Evolutionary conservation across 2,329 filamentous ascomycete species (phyloP).

Genomic region (Aspergillus sojae): DNA sequence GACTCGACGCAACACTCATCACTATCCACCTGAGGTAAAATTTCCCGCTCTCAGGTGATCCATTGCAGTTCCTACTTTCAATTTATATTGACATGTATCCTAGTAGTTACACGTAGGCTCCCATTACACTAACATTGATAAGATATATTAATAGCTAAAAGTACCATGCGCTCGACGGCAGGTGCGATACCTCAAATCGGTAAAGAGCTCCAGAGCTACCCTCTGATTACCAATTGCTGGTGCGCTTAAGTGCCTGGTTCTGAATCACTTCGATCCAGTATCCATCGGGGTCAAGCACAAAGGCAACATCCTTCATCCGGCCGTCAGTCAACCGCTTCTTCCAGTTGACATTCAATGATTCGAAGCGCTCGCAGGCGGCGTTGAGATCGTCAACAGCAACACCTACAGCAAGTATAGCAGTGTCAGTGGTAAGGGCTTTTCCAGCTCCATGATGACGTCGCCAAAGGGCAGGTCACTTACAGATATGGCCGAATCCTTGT

Average conservation of each 20-base stretch:
- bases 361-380: slow-evolving; percentile 82
- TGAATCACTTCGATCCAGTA: slow-evolving; percentile 80
- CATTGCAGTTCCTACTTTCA: not conserved
- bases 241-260: slow-evolving; percentile 58
- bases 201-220: not conserved
- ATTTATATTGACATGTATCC: not conserved
- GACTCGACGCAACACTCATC: not conserved
- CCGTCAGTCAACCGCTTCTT: slow-evolving; percentile 95
- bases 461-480: slow-evolving; percentile 52
- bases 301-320: slow-evolving; percentile 89
- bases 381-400: slow-evolving; percentile 86
- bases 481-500: slow-evolving; percentile 93
- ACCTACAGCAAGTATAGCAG: slow-evolving; percentile 48
- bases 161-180: not conserved
- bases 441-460: not conserved
- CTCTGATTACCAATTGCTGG: slow-evolving; percentile 41
- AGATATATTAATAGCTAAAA: not conserved
- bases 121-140: not conserved
- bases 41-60: not conserved
- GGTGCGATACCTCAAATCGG: not conserved
- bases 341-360: slow-evolving; percentile 79
- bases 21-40: slow-evolving; percentile 2
- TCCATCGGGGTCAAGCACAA: slow-evolving; percentile 82
- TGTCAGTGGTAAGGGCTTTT: slow-evolving; percentile 5
- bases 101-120: not conserved